Percentiles rank a stretch among this genome's conserved stretches.
Conservation (phyloP, 768 basidiomycete genomes). For the Amanita thiersii region DNA sequence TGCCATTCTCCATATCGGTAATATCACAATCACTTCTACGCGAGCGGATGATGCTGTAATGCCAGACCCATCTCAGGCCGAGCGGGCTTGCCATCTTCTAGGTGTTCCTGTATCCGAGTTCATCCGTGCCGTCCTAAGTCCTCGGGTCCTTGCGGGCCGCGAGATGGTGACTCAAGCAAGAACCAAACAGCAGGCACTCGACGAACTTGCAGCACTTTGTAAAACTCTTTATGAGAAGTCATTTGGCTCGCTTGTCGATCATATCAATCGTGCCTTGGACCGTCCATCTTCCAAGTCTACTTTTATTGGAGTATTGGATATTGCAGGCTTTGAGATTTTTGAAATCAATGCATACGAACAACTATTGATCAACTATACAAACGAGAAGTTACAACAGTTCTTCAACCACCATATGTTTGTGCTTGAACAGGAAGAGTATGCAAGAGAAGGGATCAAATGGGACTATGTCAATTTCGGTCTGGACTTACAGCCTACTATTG, state of each 20-base stretch:
- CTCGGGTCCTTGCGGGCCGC: conserved; percentile 86
- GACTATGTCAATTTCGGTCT: conserved; percentile 97
- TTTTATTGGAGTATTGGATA: conserved; percentile 98
- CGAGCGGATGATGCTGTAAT: conserved; percentile 74
- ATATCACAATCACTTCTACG: conserved; percentile 75
- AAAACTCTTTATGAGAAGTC: conserved; percentile 98
- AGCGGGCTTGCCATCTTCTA: conserved; percentile 83
- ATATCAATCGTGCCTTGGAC: conserved; percentile 91
- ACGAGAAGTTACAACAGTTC: conserved; percentile 96
- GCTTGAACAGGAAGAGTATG: conserved; percentile 97
- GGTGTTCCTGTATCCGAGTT: conserved; percentile 87
- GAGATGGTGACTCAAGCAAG: conserved; percentile 97
- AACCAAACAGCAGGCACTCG: conserved; percentile 84
- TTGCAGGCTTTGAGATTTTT: conserved; percentile 98
- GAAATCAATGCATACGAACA: conserved; percentile 95
- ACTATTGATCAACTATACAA: conserved; percentile 96
- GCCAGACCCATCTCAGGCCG: conserved; percentile 79
- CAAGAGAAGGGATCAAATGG: conserved; percentile 95
- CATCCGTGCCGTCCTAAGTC: conserved; percentile 79
- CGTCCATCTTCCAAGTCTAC: conserved; percentile 86
- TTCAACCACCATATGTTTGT: conserved; percentile 99
- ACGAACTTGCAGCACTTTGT: conserved; percentile 85
- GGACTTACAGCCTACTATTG: conserved; percentile 96
- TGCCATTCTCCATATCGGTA: conserved; percentile 91
- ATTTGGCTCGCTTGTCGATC: conserved; percentile 88